Conservation (phyloP, 345 rosid genomes). For the Populus pruinosa region DNA sequence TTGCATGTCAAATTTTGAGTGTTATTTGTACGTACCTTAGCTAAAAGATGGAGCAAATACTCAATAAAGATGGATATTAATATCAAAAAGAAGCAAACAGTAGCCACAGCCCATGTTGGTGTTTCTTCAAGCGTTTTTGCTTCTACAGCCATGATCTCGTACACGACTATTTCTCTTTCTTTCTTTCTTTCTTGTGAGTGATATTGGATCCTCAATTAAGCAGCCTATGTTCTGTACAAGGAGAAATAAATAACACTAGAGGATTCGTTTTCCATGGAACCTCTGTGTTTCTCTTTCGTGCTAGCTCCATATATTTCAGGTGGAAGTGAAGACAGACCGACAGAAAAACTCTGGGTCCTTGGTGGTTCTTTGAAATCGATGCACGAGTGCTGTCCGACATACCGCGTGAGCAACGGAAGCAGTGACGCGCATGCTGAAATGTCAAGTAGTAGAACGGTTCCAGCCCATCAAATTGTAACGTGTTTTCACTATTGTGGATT, state of each 20-base stretch:
- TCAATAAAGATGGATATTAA: conserved; percentile 52
- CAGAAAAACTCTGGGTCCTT: not conserved
- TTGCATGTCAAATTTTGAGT: not conserved
- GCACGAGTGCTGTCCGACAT: not conserved
- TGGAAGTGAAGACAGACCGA: not conserved
- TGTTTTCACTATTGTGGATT: no score
- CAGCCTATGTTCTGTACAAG: not conserved
- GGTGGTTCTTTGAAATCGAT: not conserved
- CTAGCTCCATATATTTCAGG: not conserved
- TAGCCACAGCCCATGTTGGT: conserved; percentile 87
- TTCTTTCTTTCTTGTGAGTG: not conserved
- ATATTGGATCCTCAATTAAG: not conserved
- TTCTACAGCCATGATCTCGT: conserved; percentile 15
- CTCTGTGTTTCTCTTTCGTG: not conserved
- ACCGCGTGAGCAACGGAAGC: not conserved
- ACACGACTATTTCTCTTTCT: not conserved
- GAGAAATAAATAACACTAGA: not conserved
- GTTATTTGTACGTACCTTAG: conserved; percentile 31
- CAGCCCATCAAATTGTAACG: not conserved
- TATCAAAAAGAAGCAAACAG: conserved; percentile 65
- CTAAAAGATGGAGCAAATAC: conserved; percentile 48
- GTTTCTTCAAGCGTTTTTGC: conserved; percentile 51
- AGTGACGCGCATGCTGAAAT: not conserved
- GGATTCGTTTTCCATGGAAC: not conserved
- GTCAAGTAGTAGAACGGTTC: not conserved